A percentile compares a stretch with the other conserved stretches of the same genome.
phyloP scores from a whole-genome alignment of 1,139 yeast genomes.

The Nakaseomyces nivariensis region DNA sequence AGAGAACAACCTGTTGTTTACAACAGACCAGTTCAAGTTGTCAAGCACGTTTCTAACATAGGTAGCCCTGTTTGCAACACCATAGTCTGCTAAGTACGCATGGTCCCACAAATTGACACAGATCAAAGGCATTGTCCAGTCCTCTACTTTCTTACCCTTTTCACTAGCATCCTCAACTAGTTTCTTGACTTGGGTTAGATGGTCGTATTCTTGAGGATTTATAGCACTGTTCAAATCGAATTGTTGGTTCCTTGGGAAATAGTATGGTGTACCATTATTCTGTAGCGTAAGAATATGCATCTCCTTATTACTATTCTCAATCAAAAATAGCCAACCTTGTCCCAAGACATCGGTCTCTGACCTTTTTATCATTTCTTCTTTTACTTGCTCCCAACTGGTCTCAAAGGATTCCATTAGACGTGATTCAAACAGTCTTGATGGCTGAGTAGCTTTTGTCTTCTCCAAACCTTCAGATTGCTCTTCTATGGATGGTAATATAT shows the following conservation, averaged over 20 bases:
- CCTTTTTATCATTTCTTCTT: slow-evolving; percentile 33
- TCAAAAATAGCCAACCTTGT: slow-evolving; percentile 81
- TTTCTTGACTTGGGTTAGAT: slow-evolving; percentile 39
- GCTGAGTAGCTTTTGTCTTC: slow-evolving; percentile 22
- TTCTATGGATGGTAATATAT: slow-evolving; percentile 33
- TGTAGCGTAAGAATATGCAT: slow-evolving; percentile 56
- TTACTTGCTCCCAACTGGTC: slow-evolving; percentile 25
- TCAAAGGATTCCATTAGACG: slow-evolving; percentile 21
- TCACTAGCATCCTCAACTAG: slow-evolving; percentile 27
- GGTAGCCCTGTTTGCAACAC: slow-evolving; percentile 62
- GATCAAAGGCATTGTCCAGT: slow-evolving; percentile 68
- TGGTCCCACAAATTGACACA: slow-evolving; percentile 83
- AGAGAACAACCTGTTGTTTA: slow-evolving; percentile 47
- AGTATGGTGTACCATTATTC: slow-evolving; percentile 88
- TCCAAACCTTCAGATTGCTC: slow-evolving; percentile 14
- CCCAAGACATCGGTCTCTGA: slow-evolving; percentile 44
- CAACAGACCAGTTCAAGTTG: slow-evolving; percentile 78
- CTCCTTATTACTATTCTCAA: slow-evolving; percentile 62
- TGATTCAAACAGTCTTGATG: slow-evolving; percentile 37
- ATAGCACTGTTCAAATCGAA: slow-evolving; percentile 63
- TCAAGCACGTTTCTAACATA: slow-evolving; percentile 72
- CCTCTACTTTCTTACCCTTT: slow-evolving; percentile 36
- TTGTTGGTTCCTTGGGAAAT: slow-evolving; percentile 62
- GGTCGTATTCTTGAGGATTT: slow-evolving; percentile 42
- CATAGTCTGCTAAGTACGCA: slow-evolving; percentile 76